phyloP scores from a whole-genome alignment of 1,284 basidiomycete genomes.

The Ceratobasidium sp. region DNA sequence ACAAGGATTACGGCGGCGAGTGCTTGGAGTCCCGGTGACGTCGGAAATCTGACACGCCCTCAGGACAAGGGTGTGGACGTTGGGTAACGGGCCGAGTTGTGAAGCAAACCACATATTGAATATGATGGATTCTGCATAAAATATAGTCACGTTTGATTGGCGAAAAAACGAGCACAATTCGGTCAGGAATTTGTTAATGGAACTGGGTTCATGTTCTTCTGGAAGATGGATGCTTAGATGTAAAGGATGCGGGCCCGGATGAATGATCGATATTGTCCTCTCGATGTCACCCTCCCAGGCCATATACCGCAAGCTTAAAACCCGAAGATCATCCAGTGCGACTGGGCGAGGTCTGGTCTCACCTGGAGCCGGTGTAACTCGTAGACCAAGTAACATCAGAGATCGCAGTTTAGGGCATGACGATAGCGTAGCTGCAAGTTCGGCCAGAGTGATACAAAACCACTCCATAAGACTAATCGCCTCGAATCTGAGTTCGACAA shows the following conservation, averaged over 20 bases:
- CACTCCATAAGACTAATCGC: background rate
- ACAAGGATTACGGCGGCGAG: background rate
- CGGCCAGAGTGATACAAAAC: background rate
- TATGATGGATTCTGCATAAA: background rate
- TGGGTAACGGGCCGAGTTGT: background rate
- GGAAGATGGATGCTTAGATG: background rate
- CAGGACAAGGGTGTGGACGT: background rate
- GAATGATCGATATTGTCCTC: background rate
- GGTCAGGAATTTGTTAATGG: background rate
- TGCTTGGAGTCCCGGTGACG: background rate
- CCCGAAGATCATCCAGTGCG: background rate
- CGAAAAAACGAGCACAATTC: background rate
- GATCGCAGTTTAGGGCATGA: background rate
- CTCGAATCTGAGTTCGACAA: constrained; percentile 5
- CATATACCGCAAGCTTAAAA: background rate
- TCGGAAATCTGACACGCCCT: background rate
- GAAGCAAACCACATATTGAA: background rate
- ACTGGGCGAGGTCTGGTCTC: background rate
- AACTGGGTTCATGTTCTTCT: background rate
- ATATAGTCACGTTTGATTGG: background rate
- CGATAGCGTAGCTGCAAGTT: background rate
- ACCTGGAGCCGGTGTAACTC: background rate
- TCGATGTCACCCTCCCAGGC: background rate
- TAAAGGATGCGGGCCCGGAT: background rate
- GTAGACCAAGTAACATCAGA: background rate